Evolutionary conservation across 1,139 yeast genomes (phyloP), one percentile per base, ranked within the genome.

Genomic region (Entelexis sorbosivorans): DNA sequence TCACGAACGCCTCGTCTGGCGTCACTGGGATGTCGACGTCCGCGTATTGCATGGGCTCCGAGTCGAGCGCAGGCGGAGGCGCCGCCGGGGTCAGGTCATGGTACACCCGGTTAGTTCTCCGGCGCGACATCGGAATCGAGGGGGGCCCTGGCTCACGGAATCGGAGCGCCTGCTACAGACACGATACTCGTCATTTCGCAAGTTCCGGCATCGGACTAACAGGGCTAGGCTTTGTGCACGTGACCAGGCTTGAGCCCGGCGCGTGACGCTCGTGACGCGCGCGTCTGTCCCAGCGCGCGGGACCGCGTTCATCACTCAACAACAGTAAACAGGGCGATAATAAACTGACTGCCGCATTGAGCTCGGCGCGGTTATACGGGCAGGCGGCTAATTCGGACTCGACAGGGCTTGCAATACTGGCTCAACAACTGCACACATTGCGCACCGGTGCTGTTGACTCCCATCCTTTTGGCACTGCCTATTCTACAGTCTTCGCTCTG

Each of bases 31-130:
- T n/a, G 9, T 43, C 48, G 11, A 26, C 9, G 39, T 44, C 33
- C 3, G 35, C 32, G 33, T 44, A 33, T 24, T 33, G 19, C 35
- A 34, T 5, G 14, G 47, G 39, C 24, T n/a, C 38, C 19, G 36
- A 14, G 19, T 43, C 48, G 10, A 20, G 38, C 17, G 24, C 33
- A 4, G 50, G 26, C 22, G 34, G 28, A 16, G 39, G 26, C 42
- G 24, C 44, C 9, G 28, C 20, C 28, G 34, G 29, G 16, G 32
- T 14, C 5, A 51, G 16, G n/a, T 52, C 49, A 28, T 52, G 54
- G 44, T 51, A 52, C 36, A 54, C 55, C 38, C 47, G 54, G 16
- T 46, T 20, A 33, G 24, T 34, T 11, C 48, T 19, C 22, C 55
- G 44, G 34, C 44, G 44, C 10, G 44, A 40, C 44, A 40, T 40